Conservation (phyloP, 176 grass and related monocot species). For the Microstegium vimineum region DNA sequence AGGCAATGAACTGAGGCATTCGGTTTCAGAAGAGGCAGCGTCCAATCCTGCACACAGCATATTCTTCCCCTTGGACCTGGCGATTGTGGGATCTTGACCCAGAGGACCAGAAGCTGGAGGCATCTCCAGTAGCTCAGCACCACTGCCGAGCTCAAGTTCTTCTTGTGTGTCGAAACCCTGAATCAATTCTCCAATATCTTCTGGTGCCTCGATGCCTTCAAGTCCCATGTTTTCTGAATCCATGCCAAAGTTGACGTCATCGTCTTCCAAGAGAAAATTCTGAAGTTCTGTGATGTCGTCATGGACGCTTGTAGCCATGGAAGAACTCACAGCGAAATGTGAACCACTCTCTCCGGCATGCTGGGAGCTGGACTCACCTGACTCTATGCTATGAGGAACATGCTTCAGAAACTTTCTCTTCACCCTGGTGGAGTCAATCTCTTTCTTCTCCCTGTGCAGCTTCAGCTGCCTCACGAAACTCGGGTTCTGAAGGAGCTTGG, state of each 20-base stretch:
- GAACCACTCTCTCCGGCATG: too few relatives aligned
- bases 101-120: constrained; percentile 21
- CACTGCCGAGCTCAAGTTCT: constrained; percentile 9
- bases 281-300: constrained; percentile 21
- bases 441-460: constrained; percentile 44
- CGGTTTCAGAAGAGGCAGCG: constrained; percentile 21
- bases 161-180: constrained; percentile 32
- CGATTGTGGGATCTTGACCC: constrained; percentile 20
- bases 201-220: background rate
- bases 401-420: constrained; percentile 80
- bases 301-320: background rate
- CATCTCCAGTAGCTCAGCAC: constrained; percentile 13
- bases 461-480: constrained; percentile 57
- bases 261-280: constrained; percentile 41
- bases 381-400: constrained; percentile 19
- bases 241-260: constrained; percentile 19
- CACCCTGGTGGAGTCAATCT: constrained; percentile 33
- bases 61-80: constrained; percentile 39
- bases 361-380: too few relatives aligned
- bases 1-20: constrained; percentile 32
- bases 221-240: constrained; percentile 27
- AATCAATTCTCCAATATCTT: constrained; percentile 27
- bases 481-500: constrained; percentile 67
- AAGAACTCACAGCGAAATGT: constrained; percentile 15
- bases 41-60: constrained; percentile 21